These are phyloP conservation scores for Penicillium cinerascens DNA, from an alignment of 495 filamentous ascomycete genomes.

Conservation along the genomic window DNA sequence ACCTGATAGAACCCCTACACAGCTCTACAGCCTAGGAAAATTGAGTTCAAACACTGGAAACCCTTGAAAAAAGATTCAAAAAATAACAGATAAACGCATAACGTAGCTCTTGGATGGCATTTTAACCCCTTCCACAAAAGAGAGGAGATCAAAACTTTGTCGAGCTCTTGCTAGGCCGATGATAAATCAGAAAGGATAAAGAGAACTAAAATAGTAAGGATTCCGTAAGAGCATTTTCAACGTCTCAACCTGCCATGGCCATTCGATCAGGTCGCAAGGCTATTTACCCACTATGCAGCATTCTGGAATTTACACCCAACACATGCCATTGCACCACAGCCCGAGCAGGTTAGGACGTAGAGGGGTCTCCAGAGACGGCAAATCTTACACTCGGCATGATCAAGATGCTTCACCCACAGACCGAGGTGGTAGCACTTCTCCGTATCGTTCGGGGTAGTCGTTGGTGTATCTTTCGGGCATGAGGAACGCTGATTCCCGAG, in stretches of 20 bases:
- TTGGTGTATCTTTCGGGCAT: constrained; percentile 4
- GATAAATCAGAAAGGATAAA: background rate
- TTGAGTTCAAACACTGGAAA: background rate
- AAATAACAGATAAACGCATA: background rate
- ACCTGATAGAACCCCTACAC: background rate
- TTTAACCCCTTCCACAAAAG: background rate
- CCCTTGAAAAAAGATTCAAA: background rate
- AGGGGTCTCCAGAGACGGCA: constrained; percentile 34
- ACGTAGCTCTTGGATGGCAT: background rate
- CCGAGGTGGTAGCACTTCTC: constrained; percentile 29
- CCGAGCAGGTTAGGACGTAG: constrained; percentile 29
- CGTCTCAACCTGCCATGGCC: too few species aligned
- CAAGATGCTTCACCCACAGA: constrained; percentile 27
- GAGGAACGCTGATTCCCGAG: constrained; percentile 17
- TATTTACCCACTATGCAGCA: background rate
- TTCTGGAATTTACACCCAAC: constrained; percentile 32
- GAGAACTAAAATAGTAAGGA: background rate
- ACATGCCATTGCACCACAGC: constrained; percentile 31
- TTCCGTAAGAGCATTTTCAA: too few species aligned
- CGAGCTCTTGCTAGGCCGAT: background rate
- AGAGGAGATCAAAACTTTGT: background rate
- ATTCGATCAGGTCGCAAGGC: background rate
- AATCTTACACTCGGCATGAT: constrained; percentile 18
- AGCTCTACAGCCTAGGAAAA: background rate
- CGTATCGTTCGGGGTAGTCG: background rate